Evolutionary conservation across 1,284 basidiomycete species (phyloP), one percentile per base, ranked within the genome.

Genomic region (Moniliella sp.): DNA sequence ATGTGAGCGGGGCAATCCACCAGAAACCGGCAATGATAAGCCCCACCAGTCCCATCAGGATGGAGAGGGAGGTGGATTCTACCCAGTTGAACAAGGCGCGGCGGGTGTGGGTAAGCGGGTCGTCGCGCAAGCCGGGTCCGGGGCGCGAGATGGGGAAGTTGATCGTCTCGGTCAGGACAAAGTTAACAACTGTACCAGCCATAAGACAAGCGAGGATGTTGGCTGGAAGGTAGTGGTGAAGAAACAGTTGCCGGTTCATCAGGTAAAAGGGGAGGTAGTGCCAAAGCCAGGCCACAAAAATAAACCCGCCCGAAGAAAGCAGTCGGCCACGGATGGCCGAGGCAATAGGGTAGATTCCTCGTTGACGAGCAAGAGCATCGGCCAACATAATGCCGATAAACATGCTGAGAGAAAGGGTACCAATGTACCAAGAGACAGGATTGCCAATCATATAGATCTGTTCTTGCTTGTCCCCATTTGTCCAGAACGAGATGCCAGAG

Each of bases 241-340:
- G 67, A 69, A 58, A 57, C 18, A 88, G 69, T 59, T 99, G 91
- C 33, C 91, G 79, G 53, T 71, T 77, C 83, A 99, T 93, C 19
- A 93, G 69, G 74, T 80, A 97, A 71, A 97, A 99, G 8, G 91
- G 91, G 55, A 81, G 66, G 66, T 93, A 99, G 64, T 99, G 91
- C 42, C 78, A 80, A 4, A 72, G 75, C 91, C 91, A 99, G 7
- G 88, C 73, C 23, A 83, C 65, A 32, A 84, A 64, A 71, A 97
- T 94, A 68, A 94, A 93, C 19, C 88, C 83, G 14, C 78, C 74
- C 33, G 83, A 83, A 62, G 93, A 86, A 73, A 84, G 79, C 16
- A 94, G 67, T 27, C 91, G 33, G 16, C 84, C 82, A 32, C 84
- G 79, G 17, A 84, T 73, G 36, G 76, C 82, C 79, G 47, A 30